Base-by-base conservation (phyloP, 2,329 filamentous ascomycete species). In the Apiospora rasikravindrae region DNA sequence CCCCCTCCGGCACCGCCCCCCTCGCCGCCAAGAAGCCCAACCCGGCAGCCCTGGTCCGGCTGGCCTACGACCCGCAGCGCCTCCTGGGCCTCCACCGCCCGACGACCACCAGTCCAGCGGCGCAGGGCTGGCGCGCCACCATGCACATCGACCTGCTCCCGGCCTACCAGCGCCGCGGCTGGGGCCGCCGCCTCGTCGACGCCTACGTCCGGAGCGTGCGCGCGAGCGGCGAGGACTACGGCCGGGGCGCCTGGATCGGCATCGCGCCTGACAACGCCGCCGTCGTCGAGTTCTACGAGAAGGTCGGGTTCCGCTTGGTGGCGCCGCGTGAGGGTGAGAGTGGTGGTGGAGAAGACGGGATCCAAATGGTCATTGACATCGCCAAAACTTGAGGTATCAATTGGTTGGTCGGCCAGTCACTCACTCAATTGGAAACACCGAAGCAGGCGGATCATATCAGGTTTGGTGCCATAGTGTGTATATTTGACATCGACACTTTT, bases 71-170 rank as follows among this genome's bases (percentile, higher is more conserved):
- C 69, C 77, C 82, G n/a, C n/a, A n/a, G n/a, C n/a, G n/a, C n/a
- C n/a, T n/a, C n/a, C n/a, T n/a, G n/a, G n/a, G n/a, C n/a, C n/a
- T n/a, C n/a, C n/a, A n/a, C n/a, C n/a, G n/a, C n/a, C n/a, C 61
- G 16, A 81, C 61, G 26, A 14, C 53, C 6, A 3, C 53, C 6
- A 19, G 29, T 1, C 53, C 37, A 3, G 7, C 45, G 6, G 5
- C 45, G 19, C 45, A 49, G 22, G 82, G 78, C 47, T 85, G 82
- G 74, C 77, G 81, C 72, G 85, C 82, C 4, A 87, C 85, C 72
- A 82, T 88, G 85, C 86, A 88, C 77, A 85, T 88, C 69, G 84
- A 88, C 73, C 73, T 88, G 74, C 77, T 88, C 71, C 80, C 81
- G 40, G 76, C 72, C 71, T 84, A 77, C 75, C 84, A 86, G 79